Conservation (phyloP, 495 filamentous ascomycete species). For the Pyrenopolyporus hunteri region DNA sequence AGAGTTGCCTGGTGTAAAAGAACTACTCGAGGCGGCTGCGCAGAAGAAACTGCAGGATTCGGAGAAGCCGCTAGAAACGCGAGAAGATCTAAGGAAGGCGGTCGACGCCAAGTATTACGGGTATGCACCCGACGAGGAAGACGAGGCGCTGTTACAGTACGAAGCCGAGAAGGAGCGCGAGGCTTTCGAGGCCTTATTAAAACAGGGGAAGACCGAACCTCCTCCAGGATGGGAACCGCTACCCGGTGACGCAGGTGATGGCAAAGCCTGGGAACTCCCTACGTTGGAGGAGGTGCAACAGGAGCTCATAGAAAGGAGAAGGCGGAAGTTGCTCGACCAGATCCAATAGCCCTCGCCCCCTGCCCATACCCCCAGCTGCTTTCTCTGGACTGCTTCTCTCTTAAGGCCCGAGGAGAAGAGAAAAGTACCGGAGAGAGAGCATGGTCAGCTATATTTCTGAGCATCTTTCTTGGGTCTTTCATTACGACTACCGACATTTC, state of each 20-base stretch:
- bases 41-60: constrained; percentile 61
- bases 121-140: constrained; percentile 93
- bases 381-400: background rate
- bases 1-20: constrained; percentile 94
- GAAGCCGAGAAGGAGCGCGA: constrained; percentile 84
- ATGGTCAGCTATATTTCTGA: constrained; percentile 17
- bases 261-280: constrained; percentile 82
- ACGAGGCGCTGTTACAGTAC: constrained; percentile 81
- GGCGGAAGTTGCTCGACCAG: constrained; percentile 75
- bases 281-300: constrained; percentile 88
- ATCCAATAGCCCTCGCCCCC: constrained; percentile 27
- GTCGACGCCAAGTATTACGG: constrained; percentile 97
- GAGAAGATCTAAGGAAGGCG: constrained; percentile 73
- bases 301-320: constrained; percentile 87
- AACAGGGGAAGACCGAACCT: constrained; percentile 50
- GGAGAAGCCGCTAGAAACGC: constrained; percentile 64
- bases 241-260: constrained; percentile 86
- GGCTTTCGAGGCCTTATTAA: constrained; percentile 67
- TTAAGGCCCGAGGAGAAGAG: background rate
- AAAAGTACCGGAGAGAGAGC: constrained; percentile 8
- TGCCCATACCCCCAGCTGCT: constrained; percentile 1
- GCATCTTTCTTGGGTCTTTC: constrained; percentile 25
- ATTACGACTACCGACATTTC: constrained; percentile 21
- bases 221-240: constrained; percentile 78
- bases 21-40: constrained; percentile 85